Percentiles rank a stretch among this genome's conserved stretches.
phyloP scores from a whole-genome alignment of 345 rosid genomes.

The Acer campestre region DNA sequence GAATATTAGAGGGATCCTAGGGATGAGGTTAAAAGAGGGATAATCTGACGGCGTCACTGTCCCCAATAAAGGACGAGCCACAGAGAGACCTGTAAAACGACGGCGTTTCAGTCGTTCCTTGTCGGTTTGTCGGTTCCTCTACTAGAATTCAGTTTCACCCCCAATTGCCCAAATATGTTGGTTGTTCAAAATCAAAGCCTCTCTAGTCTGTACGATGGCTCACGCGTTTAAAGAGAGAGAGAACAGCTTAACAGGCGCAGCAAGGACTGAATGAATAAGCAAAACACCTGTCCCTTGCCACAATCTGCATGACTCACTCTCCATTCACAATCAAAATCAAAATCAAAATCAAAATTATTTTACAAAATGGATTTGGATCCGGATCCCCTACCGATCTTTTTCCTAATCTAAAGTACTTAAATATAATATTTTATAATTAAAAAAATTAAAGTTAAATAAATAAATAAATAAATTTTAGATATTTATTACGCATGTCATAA shows the following conservation, averaged over 20 bases:
- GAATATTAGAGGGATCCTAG: background rate
- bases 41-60: conserved; percentile 32
- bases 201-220: background rate
- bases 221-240: conserved; percentile 17
- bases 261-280: too few species aligned
- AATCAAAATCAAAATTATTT: too few species aligned
- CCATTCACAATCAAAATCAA: too few species aligned
- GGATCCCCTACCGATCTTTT: too few species aligned
- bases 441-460: too few species aligned
- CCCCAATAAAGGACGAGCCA: background rate
- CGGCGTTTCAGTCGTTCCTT: conserved; percentile 40
- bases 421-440: too few species aligned
- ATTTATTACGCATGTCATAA: too few species aligned
- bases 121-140: conserved; percentile 36
- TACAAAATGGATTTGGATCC: too few species aligned
- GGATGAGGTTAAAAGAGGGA: background rate
- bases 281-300: background rate
- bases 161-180: background rate
- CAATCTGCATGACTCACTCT: background rate
- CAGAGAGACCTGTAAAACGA: conserved; percentile 24
- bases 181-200: background rate
- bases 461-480: too few species aligned
- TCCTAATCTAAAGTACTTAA: too few species aligned
- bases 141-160: background rate
- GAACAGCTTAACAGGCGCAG: too few species aligned